Conservation (phyloP, 305 asterid genomes). For the Fraxinus xanthoxyloides region DNA sequence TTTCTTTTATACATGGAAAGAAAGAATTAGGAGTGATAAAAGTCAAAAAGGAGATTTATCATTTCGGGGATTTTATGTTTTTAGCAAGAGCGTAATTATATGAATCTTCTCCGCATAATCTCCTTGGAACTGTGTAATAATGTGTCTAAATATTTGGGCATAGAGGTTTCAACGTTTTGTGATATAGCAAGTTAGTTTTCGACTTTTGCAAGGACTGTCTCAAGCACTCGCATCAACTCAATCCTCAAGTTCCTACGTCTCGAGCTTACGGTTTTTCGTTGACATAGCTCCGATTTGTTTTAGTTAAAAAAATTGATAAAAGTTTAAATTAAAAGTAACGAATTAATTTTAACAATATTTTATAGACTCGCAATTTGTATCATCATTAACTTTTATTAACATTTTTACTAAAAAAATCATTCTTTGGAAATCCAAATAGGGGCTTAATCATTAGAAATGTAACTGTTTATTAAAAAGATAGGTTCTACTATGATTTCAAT, state of each 20-base stretch:
- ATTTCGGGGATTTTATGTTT: conserved; percentile 9
- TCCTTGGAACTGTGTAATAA: conserved; percentile 14
- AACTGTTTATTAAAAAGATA: not conserved
- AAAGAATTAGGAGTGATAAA: not conserved
- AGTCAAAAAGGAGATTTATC: conserved; percentile 1
- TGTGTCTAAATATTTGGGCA: not conserved
- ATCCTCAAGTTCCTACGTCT: not conserved
- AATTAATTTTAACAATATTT: too few species aligned
- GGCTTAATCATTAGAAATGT: not conserved
- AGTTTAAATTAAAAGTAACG: too few species aligned
- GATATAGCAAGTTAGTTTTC: not conserved
- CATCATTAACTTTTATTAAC: not conserved
- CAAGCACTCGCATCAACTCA: not conserved
- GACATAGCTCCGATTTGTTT: not conserved
- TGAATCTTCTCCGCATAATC: conserved; percentile 21
- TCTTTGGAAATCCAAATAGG: not conserved
- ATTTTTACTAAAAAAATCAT: too few species aligned
- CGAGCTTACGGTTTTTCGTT: not conserved
- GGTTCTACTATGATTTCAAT: not conserved
- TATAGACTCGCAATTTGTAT: too few species aligned
- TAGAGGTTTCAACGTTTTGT: not conserved
- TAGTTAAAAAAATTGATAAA: too few species aligned
- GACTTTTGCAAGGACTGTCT: not conserved
- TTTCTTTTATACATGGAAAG: not conserved
- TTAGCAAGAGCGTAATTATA: conserved; percentile 37